phyloP scores from a whole-genome alignment of 805 yeast genomes.

The Starmerella geochares region DNA sequence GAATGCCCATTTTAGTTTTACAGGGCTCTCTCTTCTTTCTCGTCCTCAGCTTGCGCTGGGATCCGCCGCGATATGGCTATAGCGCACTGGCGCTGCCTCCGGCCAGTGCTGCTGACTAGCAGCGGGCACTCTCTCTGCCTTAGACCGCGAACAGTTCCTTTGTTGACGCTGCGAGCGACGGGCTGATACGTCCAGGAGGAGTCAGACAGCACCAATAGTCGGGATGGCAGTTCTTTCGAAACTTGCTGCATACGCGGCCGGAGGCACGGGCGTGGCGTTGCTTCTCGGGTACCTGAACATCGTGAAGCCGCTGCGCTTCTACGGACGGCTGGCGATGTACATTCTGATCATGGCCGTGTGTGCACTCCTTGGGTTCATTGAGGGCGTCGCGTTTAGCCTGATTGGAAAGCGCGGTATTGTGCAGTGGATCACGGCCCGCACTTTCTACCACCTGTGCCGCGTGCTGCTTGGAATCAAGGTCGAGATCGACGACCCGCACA shows the following conservation, averaged over 20 bases:
- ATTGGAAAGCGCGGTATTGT: constrained; percentile 69
- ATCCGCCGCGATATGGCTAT: too few species aligned
- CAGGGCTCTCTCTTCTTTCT: too few species aligned
- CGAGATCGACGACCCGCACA: constrained; percentile 50
- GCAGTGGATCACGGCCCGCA: constrained; percentile 84
- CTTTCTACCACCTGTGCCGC: constrained; percentile 56
- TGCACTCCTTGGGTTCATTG: constrained; percentile 33
- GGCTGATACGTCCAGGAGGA: too few species aligned
- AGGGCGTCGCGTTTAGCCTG: constrained; percentile 56
- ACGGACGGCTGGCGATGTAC: constrained; percentile 29
- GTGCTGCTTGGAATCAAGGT: constrained; percentile 58
- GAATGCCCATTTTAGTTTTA: too few species aligned
- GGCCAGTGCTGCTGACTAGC: too few species aligned
- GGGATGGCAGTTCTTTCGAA: constrained; percentile 18
- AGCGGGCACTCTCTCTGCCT: too few species aligned
- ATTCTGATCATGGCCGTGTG: constrained; percentile 27
- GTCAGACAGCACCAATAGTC: background rate
- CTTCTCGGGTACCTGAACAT: constrained; percentile 30
- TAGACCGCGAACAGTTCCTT: too few species aligned
- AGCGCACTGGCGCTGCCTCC: too few species aligned
- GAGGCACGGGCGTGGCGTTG: constrained; percentile 19
- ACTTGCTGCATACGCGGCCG: constrained; percentile 10
- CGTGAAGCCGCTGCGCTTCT: constrained; percentile 31
- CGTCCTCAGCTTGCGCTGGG: too few species aligned
- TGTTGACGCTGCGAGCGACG: too few species aligned